Conservation (phyloP, 2,329 filamentous ascomycete genomes). For the Cladorrhinum sp. region DNA sequence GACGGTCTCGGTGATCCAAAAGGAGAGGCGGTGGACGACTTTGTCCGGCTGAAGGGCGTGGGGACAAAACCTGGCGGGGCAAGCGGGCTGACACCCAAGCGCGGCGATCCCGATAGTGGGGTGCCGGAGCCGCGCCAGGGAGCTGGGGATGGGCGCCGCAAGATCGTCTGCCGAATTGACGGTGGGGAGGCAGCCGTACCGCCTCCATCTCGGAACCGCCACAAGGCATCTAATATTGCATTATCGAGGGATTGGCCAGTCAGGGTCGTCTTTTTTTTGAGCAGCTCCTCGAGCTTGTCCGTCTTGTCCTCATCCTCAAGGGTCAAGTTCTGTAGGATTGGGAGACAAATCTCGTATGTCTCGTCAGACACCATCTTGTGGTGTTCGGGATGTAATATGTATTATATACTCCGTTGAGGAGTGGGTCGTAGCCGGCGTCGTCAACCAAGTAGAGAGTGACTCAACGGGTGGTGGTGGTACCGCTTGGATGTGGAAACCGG, state of each 20-base stretch:
- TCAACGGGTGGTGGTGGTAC: neutral
- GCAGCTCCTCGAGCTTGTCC: slow-evolving; percentile 81
- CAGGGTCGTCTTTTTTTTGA: slow-evolving; percentile 74
- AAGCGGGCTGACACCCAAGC: slow-evolving; percentile 76
- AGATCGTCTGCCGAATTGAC: slow-evolving; percentile 81
- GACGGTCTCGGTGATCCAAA: slow-evolving; percentile 94
- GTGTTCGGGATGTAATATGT: neutral
- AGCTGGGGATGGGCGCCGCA: slow-evolving; percentile 86
- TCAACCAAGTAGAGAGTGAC: neutral
- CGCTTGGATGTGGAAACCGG: neutral
- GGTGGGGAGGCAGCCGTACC: slow-evolving; percentile 70
- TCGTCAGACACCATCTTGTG: slow-evolving; percentile 83
- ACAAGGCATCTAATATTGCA: slow-evolving; percentile 83
- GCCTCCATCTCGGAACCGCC: slow-evolving; percentile 72
- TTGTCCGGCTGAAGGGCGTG: slow-evolving; percentile 71
- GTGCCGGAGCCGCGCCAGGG: slow-evolving; percentile 87
- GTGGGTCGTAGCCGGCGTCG: neutral
- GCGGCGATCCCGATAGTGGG: slow-evolving; percentile 77
- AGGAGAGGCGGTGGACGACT: slow-evolving; percentile 77
- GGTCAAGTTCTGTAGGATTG: slow-evolving; percentile 75
- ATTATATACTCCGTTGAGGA: neutral
- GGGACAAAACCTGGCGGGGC: slow-evolving; percentile 81
- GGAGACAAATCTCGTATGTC: slow-evolving; percentile 86
- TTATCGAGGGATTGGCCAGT: slow-evolving; percentile 80
- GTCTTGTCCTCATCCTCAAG: slow-evolving; percentile 95